These are phyloP conservation scores for Phytomonas sp. DNA, from an alignment of 208 protist species.

Conservation along the genomic window DNA sequence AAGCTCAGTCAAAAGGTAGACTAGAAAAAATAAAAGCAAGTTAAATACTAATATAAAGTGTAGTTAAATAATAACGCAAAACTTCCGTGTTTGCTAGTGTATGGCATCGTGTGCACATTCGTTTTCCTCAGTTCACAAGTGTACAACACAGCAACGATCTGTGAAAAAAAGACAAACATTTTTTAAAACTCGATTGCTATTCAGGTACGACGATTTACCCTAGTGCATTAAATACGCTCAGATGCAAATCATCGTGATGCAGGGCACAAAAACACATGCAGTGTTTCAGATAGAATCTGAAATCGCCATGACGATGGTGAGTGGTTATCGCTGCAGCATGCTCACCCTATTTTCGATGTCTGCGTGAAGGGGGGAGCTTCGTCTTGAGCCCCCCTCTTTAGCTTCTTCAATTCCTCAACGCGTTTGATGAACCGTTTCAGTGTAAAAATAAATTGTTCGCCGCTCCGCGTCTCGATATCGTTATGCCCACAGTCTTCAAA, in stretches of 20 bases:
- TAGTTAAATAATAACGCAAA: neutral
- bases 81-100: neutral
- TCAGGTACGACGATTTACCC: neutral
- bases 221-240: neutral
- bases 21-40: neutral
- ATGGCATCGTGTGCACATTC: neutral
- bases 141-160: slow-evolving; percentile 2
- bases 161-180: neutral
- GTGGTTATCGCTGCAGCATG: neutral
- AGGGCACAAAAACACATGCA: neutral
- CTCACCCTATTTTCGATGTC: neutral
- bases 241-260: neutral
- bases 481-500: slow-evolving; percentile 55
- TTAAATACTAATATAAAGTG: slow-evolving; percentile 6
- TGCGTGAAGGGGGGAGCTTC: neutral
- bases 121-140: neutral
- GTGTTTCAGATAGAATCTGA: neutral
- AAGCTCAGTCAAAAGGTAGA: neutral
- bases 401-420: neutral
- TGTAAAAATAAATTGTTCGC: slow-evolving; percentile 14
- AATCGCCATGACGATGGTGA: neutral
- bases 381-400: neutral
- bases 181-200: neutral
- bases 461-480: slow-evolving; percentile 31
- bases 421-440: slow-evolving; percentile 12